Base-by-base conservation (phyloP, 164 flowering plant genomes). In the Sextonia rubra region DNA sequence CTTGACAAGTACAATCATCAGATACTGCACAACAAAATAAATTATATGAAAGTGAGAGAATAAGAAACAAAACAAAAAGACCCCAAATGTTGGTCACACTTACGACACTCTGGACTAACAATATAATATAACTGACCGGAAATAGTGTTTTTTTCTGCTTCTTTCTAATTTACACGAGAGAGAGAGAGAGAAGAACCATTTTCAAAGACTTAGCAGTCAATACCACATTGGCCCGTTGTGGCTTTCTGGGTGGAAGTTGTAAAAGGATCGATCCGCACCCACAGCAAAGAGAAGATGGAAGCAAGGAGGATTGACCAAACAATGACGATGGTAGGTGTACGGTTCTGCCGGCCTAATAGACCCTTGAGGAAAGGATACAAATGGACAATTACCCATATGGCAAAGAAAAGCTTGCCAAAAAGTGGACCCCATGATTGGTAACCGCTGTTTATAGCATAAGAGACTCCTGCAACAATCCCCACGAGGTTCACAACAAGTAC, bases 371-470 rank as follows among this genome's bases (percentile, higher is more conserved):
- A 94, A 14, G 98, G 98, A 69, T 94, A 94, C 37, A 94, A 80
- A 82, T 94, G 98, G 68, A 87, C 89, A 58, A 94, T 84, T 71
- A 92, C 98, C 98, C 98, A 94, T 18, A 94, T 29, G 49, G 98
- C 88, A 56, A 94, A 92, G 86, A 94, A 91, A n/a, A 94, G 83
- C 85, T 87, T 94, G 0, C 98, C 98, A 68, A 92, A 92, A 6
- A 94, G 86, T 0, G 98, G 98, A 4, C 98, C 98, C 98, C 98
- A 94, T 4, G 98, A 90, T 71, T 94, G 97, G 74, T 94, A 94
- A 4, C 98, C 98, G 44, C 94, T 92, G 84, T 94, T 94, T 32
- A 94, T 79, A 29, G 98, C 98, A 20, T 80, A 87, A 0, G 98
- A 94, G 11, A 92, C 92, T n/a, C 98, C 98, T 1, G 97, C 98